These are phyloP conservation scores for Eimeria praecox DNA, from an alignment of 169 alveolate species.

Conservation along the genomic window DNA sequence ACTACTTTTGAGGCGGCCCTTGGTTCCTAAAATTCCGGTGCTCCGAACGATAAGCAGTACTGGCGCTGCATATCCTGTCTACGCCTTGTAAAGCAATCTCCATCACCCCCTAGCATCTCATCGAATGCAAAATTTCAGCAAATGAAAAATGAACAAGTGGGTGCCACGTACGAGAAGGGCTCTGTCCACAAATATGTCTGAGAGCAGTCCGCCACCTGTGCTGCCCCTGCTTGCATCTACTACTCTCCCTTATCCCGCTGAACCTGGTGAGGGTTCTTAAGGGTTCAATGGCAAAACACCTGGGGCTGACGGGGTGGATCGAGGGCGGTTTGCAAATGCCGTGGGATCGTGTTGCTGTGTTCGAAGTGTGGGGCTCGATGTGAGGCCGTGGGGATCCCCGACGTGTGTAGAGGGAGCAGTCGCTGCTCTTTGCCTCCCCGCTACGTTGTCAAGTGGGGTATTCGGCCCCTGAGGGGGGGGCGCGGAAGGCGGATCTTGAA, in stretches of 20 bases:
- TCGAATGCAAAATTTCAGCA: too few species aligned
- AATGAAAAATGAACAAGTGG: background rate
- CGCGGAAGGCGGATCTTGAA: background rate
- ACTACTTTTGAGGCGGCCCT: background rate
- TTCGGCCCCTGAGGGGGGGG: background rate
- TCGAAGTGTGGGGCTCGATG: background rate
- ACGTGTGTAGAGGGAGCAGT: background rate
- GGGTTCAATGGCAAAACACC: constrained; percentile 30
- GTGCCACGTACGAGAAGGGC: background rate
- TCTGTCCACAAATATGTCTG: background rate
- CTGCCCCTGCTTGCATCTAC: background rate
- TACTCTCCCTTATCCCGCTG: background rate
- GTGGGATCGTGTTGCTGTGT: constrained; percentile 45
- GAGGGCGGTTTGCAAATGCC: background rate
- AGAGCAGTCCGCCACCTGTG: background rate
- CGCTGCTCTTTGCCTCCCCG: constrained; percentile 30
- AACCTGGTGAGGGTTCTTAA: constrained; percentile 86
- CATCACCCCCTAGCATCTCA: background rate
- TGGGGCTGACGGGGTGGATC: background rate
- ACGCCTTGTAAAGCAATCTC: background rate
- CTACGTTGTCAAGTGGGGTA: constrained; percentile 1
- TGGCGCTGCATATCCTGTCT: background rate
- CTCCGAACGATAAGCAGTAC: background rate
- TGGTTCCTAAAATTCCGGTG: background rate
- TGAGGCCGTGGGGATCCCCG: constrained; percentile 4